Conservation (phyloP, 2,329 filamentous ascomycete genomes). For the Biscogniauxia sp. region DNA sequence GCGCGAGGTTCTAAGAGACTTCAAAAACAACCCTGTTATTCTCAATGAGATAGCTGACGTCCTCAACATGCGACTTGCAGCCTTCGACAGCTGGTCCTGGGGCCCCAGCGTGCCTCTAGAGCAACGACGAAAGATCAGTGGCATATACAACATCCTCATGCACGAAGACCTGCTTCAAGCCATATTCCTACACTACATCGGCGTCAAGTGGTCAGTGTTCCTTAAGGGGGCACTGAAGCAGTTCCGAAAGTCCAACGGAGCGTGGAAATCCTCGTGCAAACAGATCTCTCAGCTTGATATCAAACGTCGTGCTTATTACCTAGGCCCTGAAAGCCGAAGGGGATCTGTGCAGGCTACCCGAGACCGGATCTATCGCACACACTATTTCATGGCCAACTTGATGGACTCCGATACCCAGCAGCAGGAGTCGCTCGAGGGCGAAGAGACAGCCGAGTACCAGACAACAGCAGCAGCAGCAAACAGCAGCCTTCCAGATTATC, state of each 20-base stretch:
- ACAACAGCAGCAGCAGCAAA: neutral
- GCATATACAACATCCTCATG: constrained; percentile 49
- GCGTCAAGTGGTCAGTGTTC: constrained; percentile 45
- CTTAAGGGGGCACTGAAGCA: constrained; percentile 37
- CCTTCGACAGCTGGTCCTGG: constrained; percentile 48
- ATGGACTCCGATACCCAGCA: constrained; percentile 32
- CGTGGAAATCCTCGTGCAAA: constrained; percentile 36
- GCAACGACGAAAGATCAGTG: constrained; percentile 47
- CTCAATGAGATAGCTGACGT: constrained; percentile 50
- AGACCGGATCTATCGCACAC: constrained; percentile 32
- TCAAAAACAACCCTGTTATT: constrained; percentile 40
- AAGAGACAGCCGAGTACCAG: constrained; percentile 38
- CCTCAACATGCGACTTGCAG: constrained; percentile 49
- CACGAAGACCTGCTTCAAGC: constrained; percentile 52
- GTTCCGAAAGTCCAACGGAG: constrained; percentile 31
- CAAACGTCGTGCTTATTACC: constrained; percentile 35
- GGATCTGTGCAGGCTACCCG: constrained; percentile 32
- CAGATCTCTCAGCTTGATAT: constrained; percentile 32
- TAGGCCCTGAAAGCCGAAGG: constrained; percentile 24
- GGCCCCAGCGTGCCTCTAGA: constrained; percentile 39
- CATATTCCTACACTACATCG: constrained; percentile 50
- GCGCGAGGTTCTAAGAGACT: constrained; percentile 41
- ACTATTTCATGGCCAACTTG: constrained; percentile 47
- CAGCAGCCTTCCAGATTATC: neutral
- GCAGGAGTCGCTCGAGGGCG: constrained; percentile 30